These are phyloP conservation scores for Sugiyamaella marilandica DNA, from an alignment of 805 yeast species.

Conservation along the genomic window DNA sequence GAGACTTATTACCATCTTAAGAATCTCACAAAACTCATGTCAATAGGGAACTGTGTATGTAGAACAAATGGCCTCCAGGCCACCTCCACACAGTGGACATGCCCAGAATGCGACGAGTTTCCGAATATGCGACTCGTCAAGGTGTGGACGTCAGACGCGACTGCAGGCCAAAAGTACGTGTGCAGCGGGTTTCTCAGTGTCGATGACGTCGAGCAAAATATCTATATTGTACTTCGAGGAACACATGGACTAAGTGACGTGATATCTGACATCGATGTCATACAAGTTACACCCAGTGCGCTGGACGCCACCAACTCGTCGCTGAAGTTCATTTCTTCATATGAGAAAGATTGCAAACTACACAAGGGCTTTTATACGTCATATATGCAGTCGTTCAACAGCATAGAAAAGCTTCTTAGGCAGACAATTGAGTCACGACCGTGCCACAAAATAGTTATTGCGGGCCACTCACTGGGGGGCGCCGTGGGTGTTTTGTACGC, in stretches of 20 bases:
- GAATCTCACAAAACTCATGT: slow-evolving; percentile 1
- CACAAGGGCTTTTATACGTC: slow-evolving; percentile 12
- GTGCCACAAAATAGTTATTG: slow-evolving; percentile 45
- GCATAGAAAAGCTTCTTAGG: neutral
- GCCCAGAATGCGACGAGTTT: slow-evolving; percentile 3
- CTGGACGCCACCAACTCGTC: neutral
- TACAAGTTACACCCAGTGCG: neutral
- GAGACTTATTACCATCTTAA: slow-evolving; percentile 1
- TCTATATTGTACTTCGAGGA: slow-evolving; percentile 11
- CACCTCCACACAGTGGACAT: neutral
- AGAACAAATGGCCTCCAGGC: slow-evolving; percentile 5
- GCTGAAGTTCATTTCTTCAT: neutral
- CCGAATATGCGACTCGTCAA: slow-evolving; percentile 7
- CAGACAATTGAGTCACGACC: slow-evolving; percentile 31
- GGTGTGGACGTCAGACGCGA: slow-evolving; percentile 8
- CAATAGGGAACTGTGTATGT: slow-evolving; percentile 8
- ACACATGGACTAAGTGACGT: slow-evolving; percentile 6
- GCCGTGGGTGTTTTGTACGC: slow-evolving; percentile 62
- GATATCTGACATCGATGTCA: slow-evolving; percentile 9
- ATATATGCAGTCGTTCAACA: slow-evolving; percentile 1
- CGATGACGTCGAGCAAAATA: neutral
- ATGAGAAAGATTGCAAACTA: neutral
- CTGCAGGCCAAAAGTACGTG: neutral
- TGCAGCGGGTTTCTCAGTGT: slow-evolving; percentile 5
- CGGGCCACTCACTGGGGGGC: slow-evolving; percentile 77